phyloP scores from a whole-genome alignment of 2,329 filamentous ascomycete genomes.

The Aspergillus viridinutans region DNA sequence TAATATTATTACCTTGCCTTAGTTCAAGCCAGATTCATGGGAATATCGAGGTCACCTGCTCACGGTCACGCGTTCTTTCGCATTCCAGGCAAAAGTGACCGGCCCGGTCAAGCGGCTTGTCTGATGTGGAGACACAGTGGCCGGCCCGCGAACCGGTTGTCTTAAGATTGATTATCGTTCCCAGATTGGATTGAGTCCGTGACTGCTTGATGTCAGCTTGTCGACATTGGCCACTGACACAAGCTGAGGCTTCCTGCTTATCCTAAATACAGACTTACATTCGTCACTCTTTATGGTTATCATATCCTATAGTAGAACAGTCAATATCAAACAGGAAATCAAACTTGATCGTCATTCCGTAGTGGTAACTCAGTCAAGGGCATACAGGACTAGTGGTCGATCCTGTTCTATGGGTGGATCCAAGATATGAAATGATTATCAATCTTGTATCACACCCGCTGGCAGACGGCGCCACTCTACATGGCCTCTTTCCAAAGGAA shows the following conservation, averaged over 20 bases:
- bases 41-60: neutral
- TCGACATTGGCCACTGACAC: neutral
- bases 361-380: neutral
- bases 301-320: neutral
- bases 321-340: neutral
- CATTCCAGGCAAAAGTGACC: slow-evolving; percentile 1
- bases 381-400: neutral
- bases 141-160: neutral
- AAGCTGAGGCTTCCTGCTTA: neutral
- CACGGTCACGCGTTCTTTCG: neutral
- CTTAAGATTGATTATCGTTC: neutral
- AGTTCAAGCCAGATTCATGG: neutral
- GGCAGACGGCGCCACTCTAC: neutral
- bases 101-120: slow-evolving; percentile 11
- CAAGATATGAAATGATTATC: neutral
- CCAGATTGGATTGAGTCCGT: too few relatives aligned
- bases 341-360: neutral
- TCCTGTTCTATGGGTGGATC: neutral
- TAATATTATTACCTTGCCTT: neutral
- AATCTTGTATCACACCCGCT: neutral
- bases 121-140: neutral
- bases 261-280: neutral
- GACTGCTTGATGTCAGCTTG: neutral
- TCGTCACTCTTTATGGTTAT: neutral
- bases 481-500: neutral